Base-by-base conservation (phyloP, 2,329 filamentous ascomycete genomes). In the Pseudogymnoascus sp. region DNA sequence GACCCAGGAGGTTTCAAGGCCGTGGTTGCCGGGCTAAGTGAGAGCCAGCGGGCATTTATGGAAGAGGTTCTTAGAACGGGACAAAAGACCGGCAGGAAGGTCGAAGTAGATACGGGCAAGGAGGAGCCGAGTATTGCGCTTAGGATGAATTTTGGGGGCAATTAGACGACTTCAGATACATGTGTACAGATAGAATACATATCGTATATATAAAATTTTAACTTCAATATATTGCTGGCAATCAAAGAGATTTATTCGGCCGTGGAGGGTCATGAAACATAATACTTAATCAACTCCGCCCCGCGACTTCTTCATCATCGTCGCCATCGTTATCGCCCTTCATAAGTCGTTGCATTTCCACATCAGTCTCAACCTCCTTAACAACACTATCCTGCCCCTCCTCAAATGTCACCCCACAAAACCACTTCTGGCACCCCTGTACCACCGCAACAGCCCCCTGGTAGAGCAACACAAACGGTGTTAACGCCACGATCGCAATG, bases 101-200 rank as follows among this genome's bases (percentile, higher is more conserved):
- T 70, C 68, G 72, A 71, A 72, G 77, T 78, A 69, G 75, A 73
- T 62, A 70, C 76, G 46, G 76, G 75, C 60, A 79, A 77, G 64
- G 77, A 79, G 64, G 85, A 85, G 75, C 95, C 95, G 11, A 95
- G 81, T 67, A 99, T 99, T 80, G 91, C 91, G 62, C 76, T 99
- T 72, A 95, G 96, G 82, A 96, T 97, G 90, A 83, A 96, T 75
- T 97, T 99, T 82, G 85, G 85, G 59, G 50, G 50, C 2, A 35
- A 33, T 33, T 35, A 56, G 13, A 56, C 23, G 50, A 35, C n/a
- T 33, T 10, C 29, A 35, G 50, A 56, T 56, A 33, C 50, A 56
- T 3, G 17, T 56, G 50, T 56, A 56, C n/a, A 53, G n/a, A 31
- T 56, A 35, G 29, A 33, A 56, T 35, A 56, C 46, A n/a, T 31